Conservation (phyloP, 352 stramenopile species). For the Globisporangium spinosum region DNA sequence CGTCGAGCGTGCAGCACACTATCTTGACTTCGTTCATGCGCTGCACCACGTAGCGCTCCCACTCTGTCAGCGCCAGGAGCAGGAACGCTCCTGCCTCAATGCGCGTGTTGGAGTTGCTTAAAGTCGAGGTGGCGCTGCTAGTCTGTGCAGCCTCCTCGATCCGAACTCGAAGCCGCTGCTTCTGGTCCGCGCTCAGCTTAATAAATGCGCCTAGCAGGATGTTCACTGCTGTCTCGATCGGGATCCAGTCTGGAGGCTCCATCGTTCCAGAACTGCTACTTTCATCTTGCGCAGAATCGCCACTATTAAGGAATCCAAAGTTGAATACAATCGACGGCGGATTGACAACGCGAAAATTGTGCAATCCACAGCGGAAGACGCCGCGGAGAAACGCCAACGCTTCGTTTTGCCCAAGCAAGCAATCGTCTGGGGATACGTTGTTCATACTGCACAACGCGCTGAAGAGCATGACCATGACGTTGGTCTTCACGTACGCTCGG, state of each 20-base stretch:
- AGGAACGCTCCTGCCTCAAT: slow-evolving; percentile 56
- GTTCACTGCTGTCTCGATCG: slow-evolving; percentile 28
- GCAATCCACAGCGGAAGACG: slow-evolving; percentile 56
- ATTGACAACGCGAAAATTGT: slow-evolving; percentile 51
- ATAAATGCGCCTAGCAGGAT: slow-evolving; percentile 52
- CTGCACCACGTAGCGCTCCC: slow-evolving; percentile 64
- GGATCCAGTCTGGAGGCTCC: slow-evolving; percentile 31
- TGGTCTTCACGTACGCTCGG: slow-evolving; percentile 33
- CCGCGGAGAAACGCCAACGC: slow-evolving; percentile 55
- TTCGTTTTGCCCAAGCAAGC: slow-evolving; percentile 66
- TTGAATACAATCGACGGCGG: slow-evolving; percentile 8
- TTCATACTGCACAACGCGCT: slow-evolving; percentile 70
- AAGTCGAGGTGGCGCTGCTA: background rate
- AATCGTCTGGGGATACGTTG: slow-evolving; percentile 50
- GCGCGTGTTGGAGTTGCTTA: background rate
- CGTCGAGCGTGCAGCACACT: slow-evolving; percentile 50
- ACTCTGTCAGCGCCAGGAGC: slow-evolving; percentile 56
- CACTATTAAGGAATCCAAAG: background rate
- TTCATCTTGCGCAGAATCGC: background rate
- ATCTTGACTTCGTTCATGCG: slow-evolving; percentile 67
- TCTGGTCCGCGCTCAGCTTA: slow-evolving; percentile 45
- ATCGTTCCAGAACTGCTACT: background rate
- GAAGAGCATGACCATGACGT: slow-evolving; percentile 57
- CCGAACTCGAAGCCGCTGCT: slow-evolving; percentile 33
- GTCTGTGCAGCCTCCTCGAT: slow-evolving; percentile 27